These are phyloP conservation scores for Atalantia buxifolia DNA, from an alignment of 345 rosid species.

Conservation along the genomic window DNA sequence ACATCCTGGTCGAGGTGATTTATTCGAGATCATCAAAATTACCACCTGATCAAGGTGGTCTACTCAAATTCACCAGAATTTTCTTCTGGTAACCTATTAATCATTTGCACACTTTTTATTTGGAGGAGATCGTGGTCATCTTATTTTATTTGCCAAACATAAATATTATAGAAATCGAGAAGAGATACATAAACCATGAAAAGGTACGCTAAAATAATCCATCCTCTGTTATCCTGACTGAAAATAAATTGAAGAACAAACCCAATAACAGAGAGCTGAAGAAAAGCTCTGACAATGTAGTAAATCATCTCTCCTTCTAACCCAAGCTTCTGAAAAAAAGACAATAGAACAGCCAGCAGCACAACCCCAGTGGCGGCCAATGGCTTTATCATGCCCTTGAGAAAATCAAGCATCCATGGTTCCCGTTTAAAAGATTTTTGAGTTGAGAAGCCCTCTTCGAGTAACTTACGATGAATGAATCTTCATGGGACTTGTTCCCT, in stretches of 20 bases:
- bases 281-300: constrained; percentile 65
- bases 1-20: no score
- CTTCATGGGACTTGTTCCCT: no score
- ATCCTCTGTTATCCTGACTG: constrained; percentile 36
- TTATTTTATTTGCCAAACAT: no score
- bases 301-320: constrained; percentile 74
- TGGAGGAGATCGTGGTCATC: no score
- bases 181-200: constrained; percentile 52
- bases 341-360: constrained; percentile 58
- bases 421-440: background rate
- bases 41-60: no score
- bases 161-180: background rate
- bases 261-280: constrained; percentile 80
- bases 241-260: constrained; percentile 92
- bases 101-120: no score
- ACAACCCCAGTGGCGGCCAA: constrained; percentile 72
- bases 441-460: no score
- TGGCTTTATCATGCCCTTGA: constrained; percentile 79
- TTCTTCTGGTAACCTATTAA: no score
- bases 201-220: constrained; percentile 84
- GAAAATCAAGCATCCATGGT: constrained; percentile 39
- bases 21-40: no score
- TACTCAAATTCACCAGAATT: no score
- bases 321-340: constrained; percentile 55
- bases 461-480: no score